These are phyloP conservation scores for Cladosporium sp. DNA, from an alignment of 2,329 filamentous ascomycete genomes.

Conservation along the genomic window DNA sequence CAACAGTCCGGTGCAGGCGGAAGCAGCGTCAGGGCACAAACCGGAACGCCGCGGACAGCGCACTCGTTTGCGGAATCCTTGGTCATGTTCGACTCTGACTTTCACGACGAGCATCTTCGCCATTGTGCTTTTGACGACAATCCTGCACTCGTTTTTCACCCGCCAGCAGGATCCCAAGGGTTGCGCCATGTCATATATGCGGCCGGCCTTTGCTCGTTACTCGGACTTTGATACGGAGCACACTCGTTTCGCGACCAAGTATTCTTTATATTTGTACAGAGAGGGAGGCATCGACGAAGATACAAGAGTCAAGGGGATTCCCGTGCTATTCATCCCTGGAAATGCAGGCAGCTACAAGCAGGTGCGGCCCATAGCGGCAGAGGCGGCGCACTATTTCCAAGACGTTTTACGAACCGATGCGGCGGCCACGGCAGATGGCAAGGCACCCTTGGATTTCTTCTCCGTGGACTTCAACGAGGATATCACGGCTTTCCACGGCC, in stretches of 20 bases:
- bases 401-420: constrained; percentile 72
- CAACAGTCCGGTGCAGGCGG: constrained; percentile 14
- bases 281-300: constrained; percentile 86
- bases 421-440: constrained; percentile 61
- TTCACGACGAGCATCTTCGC: constrained; percentile 52
- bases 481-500: constrained; percentile 95
- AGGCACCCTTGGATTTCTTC: constrained; percentile 87
- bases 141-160: constrained; percentile 73
- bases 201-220: constrained; percentile 78
- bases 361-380: constrained; percentile 87
- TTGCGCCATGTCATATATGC: constrained; percentile 96
- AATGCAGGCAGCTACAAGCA: constrained; percentile 99
- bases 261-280: constrained; percentile 89
- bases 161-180: constrained; percentile 85
- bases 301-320: constrained; percentile 80
- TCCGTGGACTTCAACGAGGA: constrained; percentile 99
- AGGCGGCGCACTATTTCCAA: constrained; percentile 86
- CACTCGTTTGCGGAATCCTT: constrained; percentile 47
- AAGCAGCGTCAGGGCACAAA: constrained; percentile 18
- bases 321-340: constrained; percentile 92
- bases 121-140: constrained; percentile 55
- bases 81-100: constrained; percentile 57
- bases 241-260: constrained; percentile 95
- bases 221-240: constrained; percentile 96
- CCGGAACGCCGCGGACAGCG: constrained; percentile 24